Evolutionary conservation across 768 basidiomycete genomes (phyloP).

Genomic region (Russula sp.): DNA sequence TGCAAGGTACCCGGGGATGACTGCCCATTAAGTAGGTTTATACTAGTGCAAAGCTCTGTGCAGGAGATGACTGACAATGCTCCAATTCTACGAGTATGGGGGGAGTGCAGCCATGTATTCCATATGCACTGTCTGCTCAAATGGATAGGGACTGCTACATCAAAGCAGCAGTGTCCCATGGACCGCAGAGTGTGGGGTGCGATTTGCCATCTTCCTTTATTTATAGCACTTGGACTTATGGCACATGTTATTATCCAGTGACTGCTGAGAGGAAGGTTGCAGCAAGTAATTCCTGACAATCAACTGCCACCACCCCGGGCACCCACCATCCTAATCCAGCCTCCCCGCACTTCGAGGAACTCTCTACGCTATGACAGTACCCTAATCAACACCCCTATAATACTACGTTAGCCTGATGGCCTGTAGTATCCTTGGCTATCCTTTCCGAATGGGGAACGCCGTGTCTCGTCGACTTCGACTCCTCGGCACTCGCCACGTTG

Average conservation of each 20-base stretch:
- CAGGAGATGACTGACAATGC: conserved; percentile 1
- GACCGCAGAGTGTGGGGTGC: conserved; percentile 89
- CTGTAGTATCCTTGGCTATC: not conserved
- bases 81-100: conserved; percentile 68
- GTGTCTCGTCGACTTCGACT: not conserved
- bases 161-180: conserved; percentile 98
- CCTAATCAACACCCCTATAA: not conserved
- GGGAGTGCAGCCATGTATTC: conserved; percentile 94
- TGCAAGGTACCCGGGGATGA: conserved; percentile 98
- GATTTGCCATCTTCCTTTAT: conserved; percentile 27
- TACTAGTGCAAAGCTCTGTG: not conserved
- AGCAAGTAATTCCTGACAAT: conserved; percentile 12
- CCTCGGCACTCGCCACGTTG: not conserved
- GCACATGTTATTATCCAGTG: conserved; percentile 30
- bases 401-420: not conserved
- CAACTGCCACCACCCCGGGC: not conserved
- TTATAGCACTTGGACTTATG: not conserved
- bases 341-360: not conserved
- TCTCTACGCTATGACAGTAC: not conserved
- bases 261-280: conserved; percentile 51
- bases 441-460: not conserved
- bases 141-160: conserved; percentile 86
- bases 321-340: not conserved
- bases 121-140: conserved; percentile 98
- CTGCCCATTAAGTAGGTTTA: conserved; percentile 75